Evolutionary conservation across 345 rosid genomes (phyloP), one percentile per base, ranked within the genome.

Genomic region (Pistacia atlantica): DNA sequence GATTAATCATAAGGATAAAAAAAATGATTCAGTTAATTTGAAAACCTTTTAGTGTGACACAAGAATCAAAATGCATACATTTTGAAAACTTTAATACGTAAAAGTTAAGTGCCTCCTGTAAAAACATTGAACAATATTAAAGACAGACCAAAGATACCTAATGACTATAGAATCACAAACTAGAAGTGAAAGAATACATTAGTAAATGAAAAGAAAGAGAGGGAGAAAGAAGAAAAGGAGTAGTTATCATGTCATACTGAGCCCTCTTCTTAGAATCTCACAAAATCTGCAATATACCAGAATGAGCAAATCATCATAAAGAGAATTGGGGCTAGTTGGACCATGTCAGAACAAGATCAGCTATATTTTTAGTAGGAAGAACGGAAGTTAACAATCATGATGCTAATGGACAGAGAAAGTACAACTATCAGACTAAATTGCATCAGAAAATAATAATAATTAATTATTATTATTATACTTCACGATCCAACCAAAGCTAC

Each of bases 241-340:
- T 25, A 25, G 25, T 25, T 25, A 25, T 1, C 25, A 25, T 25
- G 25, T 25, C 25, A 25, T 25, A 25, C 25, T 25, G 25, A 25
- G 25, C 25, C 25, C 25, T 25, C 25, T 25, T 25, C 25, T 25
- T 25, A 3, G 91, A 74, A 86, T 90, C 85, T 79, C 80, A 87
- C 83, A 95, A 76, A 20, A 86, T 90, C 98, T 91, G 82, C 83
- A 85, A 82, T 62, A 65, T 58, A 72, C 54, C 46, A 51, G 35
- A 4, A 62, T 61, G 46, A 58, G 70, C 48, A n/a, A 38, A 45
- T 56, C 69, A 75, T 42, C 8, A 31, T 5, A 46, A 25, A 25
- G 25, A 25, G 25, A 25, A 25, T 25, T 25, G 25, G 25, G 25
- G 25, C 25, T 25, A 25, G 25, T 25, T 25, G 25, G 25, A 25